Base-by-base conservation (phyloP, 2,329 filamentous ascomycete genomes). In the Dactylella cylindrospora region DNA sequence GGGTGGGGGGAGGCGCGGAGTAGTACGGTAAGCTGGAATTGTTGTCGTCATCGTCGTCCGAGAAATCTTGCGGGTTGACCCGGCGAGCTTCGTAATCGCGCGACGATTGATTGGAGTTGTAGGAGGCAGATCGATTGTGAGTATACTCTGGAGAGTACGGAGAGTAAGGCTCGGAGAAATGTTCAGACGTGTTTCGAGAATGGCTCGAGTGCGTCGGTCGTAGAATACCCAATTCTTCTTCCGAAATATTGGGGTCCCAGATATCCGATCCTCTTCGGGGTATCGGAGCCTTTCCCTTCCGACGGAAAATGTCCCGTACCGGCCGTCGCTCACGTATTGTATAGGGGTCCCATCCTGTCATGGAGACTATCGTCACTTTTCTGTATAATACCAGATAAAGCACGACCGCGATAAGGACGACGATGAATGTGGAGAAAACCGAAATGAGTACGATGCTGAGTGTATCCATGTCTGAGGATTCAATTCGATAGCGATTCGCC, bases 201-300 rank as follows among this genome's bases (percentile, higher is more conserved):
- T 57, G 52, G 38, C 49, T 55, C 12, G 51, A 47, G 25, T 46
- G 41, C 5, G 49, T 43, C 2, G 57, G 57, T 5, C 29, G 49
- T 5, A 62, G 36, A 10, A 62, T 62, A 6, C 57, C 57, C 23
- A 62, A 23, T 28, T 62, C 57, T 40, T 62, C 57, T 36, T 62
- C 57, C n/a, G 57, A 54, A 13, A 62, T 62, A 20, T 45, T 62
- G 13, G 36, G 8, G 15, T 62, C 57, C 57, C 57, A 62, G 5
- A 32, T 44, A 19, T 62, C 57, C 13, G 57, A 62, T 3, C 49
- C 49, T 10, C 57, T 49, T 20, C 57, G 57, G 19, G 43, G 57
- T 6, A 44, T 40, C 2, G 57, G 49, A 23, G 44, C 20, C 8
- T 44, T 38, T n/a, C 57, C 28, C 7, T 46, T 47, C 5, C 41